These are phyloP conservation scores for Cokeromyces recurvatus DNA, from an alignment of 371 early-diverging fungal species.

Conservation along the genomic window DNA sequence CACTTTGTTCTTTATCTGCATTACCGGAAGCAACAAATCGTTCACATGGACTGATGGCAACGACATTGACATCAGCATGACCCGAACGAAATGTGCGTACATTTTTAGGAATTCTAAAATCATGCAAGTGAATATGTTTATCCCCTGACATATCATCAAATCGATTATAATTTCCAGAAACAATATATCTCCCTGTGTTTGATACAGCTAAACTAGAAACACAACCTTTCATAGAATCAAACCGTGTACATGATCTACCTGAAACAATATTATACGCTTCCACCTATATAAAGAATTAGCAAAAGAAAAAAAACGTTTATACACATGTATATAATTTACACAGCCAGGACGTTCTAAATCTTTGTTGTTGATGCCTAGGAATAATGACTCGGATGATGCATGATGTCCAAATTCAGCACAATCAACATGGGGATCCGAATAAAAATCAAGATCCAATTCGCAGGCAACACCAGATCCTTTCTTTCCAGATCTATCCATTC, in stretches of 20 bases:
- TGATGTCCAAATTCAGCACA: conserved; percentile 35
- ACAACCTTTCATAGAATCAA: conserved; percentile 21
- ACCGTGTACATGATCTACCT: conserved; percentile 3
- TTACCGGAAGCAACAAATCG: conserved; percentile 34
- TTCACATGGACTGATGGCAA: conserved; percentile 38
- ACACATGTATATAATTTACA: no score
- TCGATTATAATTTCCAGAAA: conserved; percentile 28
- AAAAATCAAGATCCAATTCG: conserved; percentile 10
- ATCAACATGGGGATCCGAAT: conserved; percentile 20
- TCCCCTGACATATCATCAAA: conserved; percentile 29
- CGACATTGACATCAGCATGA: conserved; percentile 39
- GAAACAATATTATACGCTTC: conserved; percentile 22
- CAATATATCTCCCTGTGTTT: conserved; percentile 18
- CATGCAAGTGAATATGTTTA: conserved; percentile 28
- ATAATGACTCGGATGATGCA: conserved; percentile 16
- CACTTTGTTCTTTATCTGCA: conserved; percentile 24
- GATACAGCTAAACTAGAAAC: conserved; percentile 28
- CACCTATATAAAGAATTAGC: conserved; percentile 11
- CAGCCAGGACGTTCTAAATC: conserved; percentile 18
- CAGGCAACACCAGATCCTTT: conserved; percentile 26
- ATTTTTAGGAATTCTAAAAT: conserved; percentile 5
- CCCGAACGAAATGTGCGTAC: conserved; percentile 20
- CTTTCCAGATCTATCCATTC: conserved; percentile 19
- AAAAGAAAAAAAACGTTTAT: neutral
- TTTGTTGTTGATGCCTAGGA: conserved; percentile 23